These are phyloP conservation scores for Hypoxylon trugodes DNA, from an alignment of 495 filamentous ascomycete genomes.

Conservation along the genomic window DNA sequence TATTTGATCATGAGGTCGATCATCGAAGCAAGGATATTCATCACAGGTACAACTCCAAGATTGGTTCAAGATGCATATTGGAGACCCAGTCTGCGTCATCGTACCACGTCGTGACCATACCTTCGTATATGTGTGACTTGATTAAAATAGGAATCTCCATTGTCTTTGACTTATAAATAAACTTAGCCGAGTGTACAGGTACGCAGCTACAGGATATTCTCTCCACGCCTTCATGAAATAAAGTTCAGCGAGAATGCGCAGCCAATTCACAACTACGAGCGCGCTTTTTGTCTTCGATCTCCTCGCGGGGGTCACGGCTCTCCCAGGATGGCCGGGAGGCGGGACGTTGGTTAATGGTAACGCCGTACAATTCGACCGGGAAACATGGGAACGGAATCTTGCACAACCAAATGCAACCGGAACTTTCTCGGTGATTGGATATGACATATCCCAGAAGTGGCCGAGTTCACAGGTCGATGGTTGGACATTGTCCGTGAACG, in stretches of 20 bases:
- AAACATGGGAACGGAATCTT: conserved; percentile 36
- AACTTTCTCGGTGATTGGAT: conserved; percentile 21
- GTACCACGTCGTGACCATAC: conserved; percentile 13
- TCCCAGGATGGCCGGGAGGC: conserved; percentile 34
- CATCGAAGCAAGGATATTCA: conserved; percentile 22
- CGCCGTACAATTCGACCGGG: conserved; percentile 33
- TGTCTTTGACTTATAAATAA: neutral
- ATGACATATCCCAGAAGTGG: conserved; percentile 33
- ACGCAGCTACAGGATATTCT: neutral
- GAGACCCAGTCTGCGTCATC: conserved; percentile 12
- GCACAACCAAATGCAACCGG: conserved; percentile 36
- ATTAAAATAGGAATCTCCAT: neutral
- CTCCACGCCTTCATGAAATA: neutral
- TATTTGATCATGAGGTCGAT: conserved; percentile 25
- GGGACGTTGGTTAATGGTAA: conserved; percentile 33
- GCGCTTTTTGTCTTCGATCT: conserved; percentile 1
- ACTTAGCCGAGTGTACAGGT: neutral
- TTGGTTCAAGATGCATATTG: conserved; percentile 10
- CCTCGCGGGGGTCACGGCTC: conserved; percentile 3
- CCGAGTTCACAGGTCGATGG: conserved; percentile 34
- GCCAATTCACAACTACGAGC: neutral
- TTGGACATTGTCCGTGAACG: conserved; percentile 35
- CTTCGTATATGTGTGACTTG: neutral
- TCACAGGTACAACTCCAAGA: conserved; percentile 12
- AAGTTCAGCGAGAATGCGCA: conserved; percentile 1